Conservation (phyloP, 2,329 filamentous ascomycete genomes). For the Triangularia setosa region DNA sequence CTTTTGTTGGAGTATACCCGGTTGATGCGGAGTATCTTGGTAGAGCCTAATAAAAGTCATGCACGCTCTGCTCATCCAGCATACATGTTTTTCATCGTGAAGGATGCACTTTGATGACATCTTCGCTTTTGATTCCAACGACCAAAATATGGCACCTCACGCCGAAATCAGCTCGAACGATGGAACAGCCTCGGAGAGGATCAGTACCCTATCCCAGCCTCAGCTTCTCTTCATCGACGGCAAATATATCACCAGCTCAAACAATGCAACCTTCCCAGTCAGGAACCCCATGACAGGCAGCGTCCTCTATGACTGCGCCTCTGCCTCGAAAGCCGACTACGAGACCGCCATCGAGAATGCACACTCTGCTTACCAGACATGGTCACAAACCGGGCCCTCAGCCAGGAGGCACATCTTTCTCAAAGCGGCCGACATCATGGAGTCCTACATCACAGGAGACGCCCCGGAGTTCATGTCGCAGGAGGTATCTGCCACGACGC, state of each 20-base stretch:
- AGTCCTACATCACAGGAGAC: slow-evolving; percentile 42
- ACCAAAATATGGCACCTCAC: slow-evolving; percentile 1
- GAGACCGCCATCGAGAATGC: slow-evolving; percentile 46
- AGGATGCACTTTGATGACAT: not conserved
- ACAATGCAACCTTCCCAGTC: slow-evolving; percentile 27
- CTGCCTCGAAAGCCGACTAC: slow-evolving; percentile 52
- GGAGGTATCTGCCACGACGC: slow-evolving; percentile 32
- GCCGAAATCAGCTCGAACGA: not conserved
- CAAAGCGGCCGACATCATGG: slow-evolving; percentile 57
- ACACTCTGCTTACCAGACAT: slow-evolving; percentile 56
- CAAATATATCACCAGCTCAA: slow-evolving; percentile 21
- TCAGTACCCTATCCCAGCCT: slow-evolving; percentile 12
- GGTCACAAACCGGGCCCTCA: slow-evolving; percentile 55
- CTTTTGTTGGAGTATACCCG: slow-evolving; percentile 1
- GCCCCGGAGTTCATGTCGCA: slow-evolving; percentile 25
- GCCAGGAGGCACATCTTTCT: slow-evolving; percentile 59
- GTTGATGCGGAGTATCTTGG: not conserved
- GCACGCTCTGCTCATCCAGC: not conserved
- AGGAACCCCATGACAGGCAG: slow-evolving; percentile 37
- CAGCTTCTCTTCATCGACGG: slow-evolving; percentile 28
- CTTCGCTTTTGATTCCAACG: not conserved
- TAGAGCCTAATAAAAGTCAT: not conserved
- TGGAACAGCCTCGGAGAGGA: not conserved
- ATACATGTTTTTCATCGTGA: not conserved
- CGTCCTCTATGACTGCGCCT: slow-evolving; percentile 51